Evolutionary conservation across 202 grass and related monocot genomes (phyloP), one percentile per base, ranked within the genome.

Genomic region (Panicum virgatum): DNA sequence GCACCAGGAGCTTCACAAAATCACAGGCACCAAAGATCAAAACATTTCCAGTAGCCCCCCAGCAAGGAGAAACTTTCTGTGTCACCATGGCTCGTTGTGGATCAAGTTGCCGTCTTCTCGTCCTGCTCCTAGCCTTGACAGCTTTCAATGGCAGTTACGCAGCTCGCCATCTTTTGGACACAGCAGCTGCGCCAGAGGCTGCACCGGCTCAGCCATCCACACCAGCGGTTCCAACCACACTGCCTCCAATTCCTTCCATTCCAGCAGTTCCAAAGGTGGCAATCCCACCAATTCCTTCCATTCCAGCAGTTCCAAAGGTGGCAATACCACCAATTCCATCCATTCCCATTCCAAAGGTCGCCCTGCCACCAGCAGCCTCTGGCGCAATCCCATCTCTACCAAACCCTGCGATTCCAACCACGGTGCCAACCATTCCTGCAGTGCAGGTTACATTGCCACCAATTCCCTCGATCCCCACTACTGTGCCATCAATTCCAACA

Each of bases 111-210:
- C 75, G 26, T 53, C 75, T 90, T 54, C 72, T 92, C 23, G 47
- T 54, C 14, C 82, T 88, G 54, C 47, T 92, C 30, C 60, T 92
- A 51, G 59, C 76, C 69, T 73, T 92, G 48, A 56, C 83, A 50
- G 47, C 82, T 79, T 83, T 86, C 68, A 79, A 86, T 82, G 62
- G 75, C 58, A 92, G 90, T 75, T 72, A 76, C 6, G 87, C 88
- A 8, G 66, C 85, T 66, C 90, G 88, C 45, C 82, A 57, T 86
- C 79, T 95, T 43, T 71, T 95, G 54, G 93, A 92, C 72, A 88
- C 76, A 36, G 67, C 66, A 60, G 85, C 85, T 18, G 39, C 85
- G 0, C 89, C 87, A 37, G 82, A 83, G 73, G 69, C 82, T 11
- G 20, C 66, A 29, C 80, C 85, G 46, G 78, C 73, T 59, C 78